Percentiles rank a stretch among this genome's conserved stretches.
Conservation (phyloP, 495 filamentous ascomycete species). For the Durotheca rogersii region DNA sequence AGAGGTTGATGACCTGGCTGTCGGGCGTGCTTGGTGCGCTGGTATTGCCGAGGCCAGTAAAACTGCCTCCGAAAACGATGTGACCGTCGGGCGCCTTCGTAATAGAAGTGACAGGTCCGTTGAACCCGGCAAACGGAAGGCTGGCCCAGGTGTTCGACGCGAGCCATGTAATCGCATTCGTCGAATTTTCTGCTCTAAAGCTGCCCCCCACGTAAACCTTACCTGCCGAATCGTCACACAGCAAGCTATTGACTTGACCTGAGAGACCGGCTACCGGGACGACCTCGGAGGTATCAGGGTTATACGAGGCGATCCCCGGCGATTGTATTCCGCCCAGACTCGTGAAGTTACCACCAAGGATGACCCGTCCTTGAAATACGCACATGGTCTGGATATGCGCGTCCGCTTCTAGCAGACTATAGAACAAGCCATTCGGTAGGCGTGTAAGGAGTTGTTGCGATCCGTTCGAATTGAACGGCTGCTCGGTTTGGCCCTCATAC, state of each 20-base stretch:
- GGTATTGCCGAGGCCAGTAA: slow-evolving; percentile 84
- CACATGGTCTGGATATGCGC: slow-evolving; percentile 86
- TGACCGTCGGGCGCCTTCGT: slow-evolving; percentile 73
- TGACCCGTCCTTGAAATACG: slow-evolving; percentile 75
- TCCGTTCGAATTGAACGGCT: slow-evolving; percentile 66
- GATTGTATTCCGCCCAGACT: slow-evolving; percentile 75
- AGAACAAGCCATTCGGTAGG: slow-evolving; percentile 83
- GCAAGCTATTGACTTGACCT: slow-evolving; percentile 75
- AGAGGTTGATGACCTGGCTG: slow-evolving; percentile 80
- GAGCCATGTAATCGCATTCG: slow-evolving; percentile 87
- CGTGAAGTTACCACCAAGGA: slow-evolving; percentile 91
- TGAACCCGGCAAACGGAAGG: slow-evolving; percentile 89
- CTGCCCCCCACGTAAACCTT: slow-evolving; percentile 89
- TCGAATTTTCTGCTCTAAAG: slow-evolving; percentile 74
- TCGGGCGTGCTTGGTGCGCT: slow-evolving; percentile 58
- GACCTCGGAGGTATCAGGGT: slow-evolving; percentile 65
- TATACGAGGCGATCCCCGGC: slow-evolving; percentile 75
- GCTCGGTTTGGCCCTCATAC: slow-evolving; percentile 76
- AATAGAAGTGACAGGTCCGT: slow-evolving; percentile 88
- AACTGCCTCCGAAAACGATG: slow-evolving; percentile 90
- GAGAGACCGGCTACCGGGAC: slow-evolving; percentile 74
- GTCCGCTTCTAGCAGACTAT: slow-evolving; percentile 70
- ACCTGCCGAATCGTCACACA: slow-evolving; percentile 80
- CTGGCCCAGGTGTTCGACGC: slow-evolving; percentile 74
- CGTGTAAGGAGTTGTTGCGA: slow-evolving; percentile 77